Conservation (phyloP, 139 green algal genomes). For the Asterochloris erici region DNA sequence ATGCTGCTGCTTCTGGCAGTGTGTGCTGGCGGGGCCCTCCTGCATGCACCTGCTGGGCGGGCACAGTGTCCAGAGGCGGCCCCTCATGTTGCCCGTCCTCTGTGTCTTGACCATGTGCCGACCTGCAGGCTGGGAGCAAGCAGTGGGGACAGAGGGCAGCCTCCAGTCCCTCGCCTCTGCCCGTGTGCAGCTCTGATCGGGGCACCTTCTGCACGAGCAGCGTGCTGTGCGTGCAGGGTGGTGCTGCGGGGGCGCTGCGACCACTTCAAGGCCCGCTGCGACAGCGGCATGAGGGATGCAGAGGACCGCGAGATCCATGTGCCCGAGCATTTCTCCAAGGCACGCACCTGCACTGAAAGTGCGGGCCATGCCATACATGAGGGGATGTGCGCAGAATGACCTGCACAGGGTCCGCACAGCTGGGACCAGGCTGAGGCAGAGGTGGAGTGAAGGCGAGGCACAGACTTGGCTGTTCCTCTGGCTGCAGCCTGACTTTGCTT, state of each 20-base stretch:
- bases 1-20: no score
- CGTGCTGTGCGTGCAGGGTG: constrained; percentile 12
- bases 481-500: neutral
- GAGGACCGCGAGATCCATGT: constrained; percentile 22
- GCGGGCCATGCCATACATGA: neutral
- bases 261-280: constrained; percentile 37
- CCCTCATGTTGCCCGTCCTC: neutral
- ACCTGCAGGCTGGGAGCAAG: neutral
- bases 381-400: neutral
- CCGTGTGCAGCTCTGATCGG: neutral
- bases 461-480: neutral
- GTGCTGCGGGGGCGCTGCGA: constrained; percentile 47
- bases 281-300: constrained; percentile 50
- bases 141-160: neutral
- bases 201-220: neutral
- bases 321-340: constrained; percentile 54
- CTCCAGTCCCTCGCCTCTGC: neutral
- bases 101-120: neutral
- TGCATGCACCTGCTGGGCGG: neutral
- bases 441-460: neutral
- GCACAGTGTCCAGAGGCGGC: no score
- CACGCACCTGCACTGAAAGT: neutral
- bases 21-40: neutral
- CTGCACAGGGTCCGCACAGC: neutral
- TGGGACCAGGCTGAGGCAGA: neutral